A percentile compares a stretch with the other conserved stretches of the same genome.
Conservation (phyloP, 306 rosid species). For the Quercus variabilis region DNA sequence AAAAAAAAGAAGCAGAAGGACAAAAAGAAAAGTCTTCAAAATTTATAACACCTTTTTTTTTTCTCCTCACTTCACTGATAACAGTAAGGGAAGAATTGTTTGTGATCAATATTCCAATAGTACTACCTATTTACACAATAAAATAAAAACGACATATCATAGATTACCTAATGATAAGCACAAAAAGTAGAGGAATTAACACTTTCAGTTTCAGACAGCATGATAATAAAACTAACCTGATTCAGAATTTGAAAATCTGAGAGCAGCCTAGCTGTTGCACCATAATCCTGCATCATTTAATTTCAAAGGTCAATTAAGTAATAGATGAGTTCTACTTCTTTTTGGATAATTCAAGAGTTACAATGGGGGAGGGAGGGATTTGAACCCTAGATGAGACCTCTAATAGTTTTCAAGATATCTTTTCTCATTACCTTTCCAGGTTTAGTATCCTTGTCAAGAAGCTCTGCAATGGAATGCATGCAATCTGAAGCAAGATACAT, state of each 20-base stretch:
- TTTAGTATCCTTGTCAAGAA: conserved; percentile 44
- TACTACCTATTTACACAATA: not conserved
- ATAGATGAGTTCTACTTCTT: not conserved
- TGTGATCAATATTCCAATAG: not conserved
- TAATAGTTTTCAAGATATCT: not conserved
- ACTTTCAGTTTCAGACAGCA: conserved; percentile 15
- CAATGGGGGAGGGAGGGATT: too few relatives aligned
- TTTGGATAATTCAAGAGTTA: too few relatives aligned
- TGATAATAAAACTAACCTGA: conserved; percentile 47
- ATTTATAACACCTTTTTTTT: not conserved
- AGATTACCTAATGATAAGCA: conserved; percentile 3
- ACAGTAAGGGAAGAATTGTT: not conserved
- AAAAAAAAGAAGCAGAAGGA: not conserved
- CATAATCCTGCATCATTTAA: conserved; percentile 62
- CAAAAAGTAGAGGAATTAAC: conserved; percentile 18
- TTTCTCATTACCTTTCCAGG: conserved; percentile 47
- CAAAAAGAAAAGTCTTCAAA: not conserved
- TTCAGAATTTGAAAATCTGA: conserved; percentile 72
- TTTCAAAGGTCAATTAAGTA: conserved; percentile 11
- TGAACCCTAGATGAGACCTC: too few relatives aligned
- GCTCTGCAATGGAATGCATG: conserved; percentile 66
- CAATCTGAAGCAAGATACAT: conserved; percentile 95
- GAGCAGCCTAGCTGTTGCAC: conserved; percentile 55
- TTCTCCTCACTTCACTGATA: not conserved
- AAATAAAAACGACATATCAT: not conserved